Evolutionary conservation across 2,329 filamentous ascomycete species (phyloP), one percentile per base, ranked within the genome.

Genomic region (Aspergillus fructus): DNA sequence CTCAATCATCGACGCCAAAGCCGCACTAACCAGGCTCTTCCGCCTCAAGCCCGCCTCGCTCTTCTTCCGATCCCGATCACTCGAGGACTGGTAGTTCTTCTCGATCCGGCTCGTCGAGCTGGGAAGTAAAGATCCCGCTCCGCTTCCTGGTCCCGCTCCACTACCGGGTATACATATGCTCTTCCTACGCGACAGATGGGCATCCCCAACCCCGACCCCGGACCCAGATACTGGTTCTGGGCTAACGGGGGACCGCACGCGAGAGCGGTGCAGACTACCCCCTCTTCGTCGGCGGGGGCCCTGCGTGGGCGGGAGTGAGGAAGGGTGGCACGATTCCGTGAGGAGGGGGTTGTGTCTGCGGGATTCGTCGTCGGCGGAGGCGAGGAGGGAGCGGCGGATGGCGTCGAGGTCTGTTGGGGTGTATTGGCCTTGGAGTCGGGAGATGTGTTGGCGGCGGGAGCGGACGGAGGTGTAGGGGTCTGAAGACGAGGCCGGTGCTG

Each of bases 361-460:
- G 34, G 13, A 6, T 37, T 58, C 19, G 53, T 56, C 62, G 27
- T 66, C 62, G 17, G 74, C 71, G 2, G 71, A 65, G 15, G 61
- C 58, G 4, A 74, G 52, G 39, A 74, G 62, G 9, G 72, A 71
- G n/a, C 69, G 67, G 37, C 71, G 71, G 40, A 77, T 66, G 23
- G 72, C 70, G 15, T 77, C 75, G 3, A 75, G 50, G 5, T 73
- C 70, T 0, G 65, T 63, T 11, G 72, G 62, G 47, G 70, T 70
- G 59, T 74, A 77, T 61, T 77, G 75, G 15, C 76, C 57, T 61
- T 77, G 75, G 15, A 77, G 57, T 41, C 73, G 69, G 19, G 74
- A 74, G 55, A 77, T 71, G 4, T 72, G 71, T 54, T 78, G 74
- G 13, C 75, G 68, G 49, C 74, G 74, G 19, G 64, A 55, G 37